phyloP scores from a whole-genome alignment of 768 basidiomycete genomes.

The Lactarius sanguifluus region DNA sequence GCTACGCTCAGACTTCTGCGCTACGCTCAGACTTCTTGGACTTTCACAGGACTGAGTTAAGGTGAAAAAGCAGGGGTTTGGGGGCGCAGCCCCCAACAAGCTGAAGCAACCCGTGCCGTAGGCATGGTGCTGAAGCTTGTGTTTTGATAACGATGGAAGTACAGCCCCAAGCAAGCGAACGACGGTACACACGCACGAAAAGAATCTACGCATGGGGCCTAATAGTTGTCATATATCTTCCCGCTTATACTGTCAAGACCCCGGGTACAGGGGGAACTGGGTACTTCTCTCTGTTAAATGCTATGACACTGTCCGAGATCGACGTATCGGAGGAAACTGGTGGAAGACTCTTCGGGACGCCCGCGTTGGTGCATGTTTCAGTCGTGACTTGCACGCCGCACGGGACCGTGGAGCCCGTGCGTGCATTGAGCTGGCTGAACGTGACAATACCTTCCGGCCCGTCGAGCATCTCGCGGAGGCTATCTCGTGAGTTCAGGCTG shows the following conservation, averaged over 20 bases:
- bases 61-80: no score
- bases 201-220: neutral
- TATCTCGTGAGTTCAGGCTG: conserved; percentile 12
- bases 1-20: no score
- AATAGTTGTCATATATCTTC: neutral
- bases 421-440: neutral
- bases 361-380: neutral
- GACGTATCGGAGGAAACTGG: neutral
- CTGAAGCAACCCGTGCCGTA: no score
- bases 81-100: no score
- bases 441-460: neutral
- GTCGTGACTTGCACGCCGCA: neutral
- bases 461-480: neutral
- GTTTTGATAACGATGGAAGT: neutral
- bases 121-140: no score
- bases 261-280: neutral
- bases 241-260: neutral
- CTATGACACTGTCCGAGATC: neutral
- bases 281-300: neutral
- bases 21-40: no score
- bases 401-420: neutral
- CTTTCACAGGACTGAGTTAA: no score
- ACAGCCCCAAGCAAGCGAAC: neutral
- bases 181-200: neutral
- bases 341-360: neutral